phyloP scores from a whole-genome alignment of 2,329 filamentous ascomycete genomes.

The Botrytis byssoidea region DNA sequence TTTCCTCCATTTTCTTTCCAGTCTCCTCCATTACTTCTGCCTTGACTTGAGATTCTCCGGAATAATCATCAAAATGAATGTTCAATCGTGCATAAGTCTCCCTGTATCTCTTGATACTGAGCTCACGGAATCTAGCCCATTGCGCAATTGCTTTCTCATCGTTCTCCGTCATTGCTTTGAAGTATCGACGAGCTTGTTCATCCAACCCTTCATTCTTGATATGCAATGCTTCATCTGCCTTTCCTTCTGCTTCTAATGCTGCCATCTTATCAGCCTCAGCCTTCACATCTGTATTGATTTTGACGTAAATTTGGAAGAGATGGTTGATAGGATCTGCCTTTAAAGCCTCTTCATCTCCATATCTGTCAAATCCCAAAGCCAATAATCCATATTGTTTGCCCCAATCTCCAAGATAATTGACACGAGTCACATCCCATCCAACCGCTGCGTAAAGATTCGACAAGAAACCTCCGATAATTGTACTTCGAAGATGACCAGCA shows the following conservation, averaged over 20 bases:
- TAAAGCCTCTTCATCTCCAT: constrained; percentile 71
- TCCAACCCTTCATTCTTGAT: constrained; percentile 60
- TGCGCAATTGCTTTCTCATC: constrained; percentile 58
- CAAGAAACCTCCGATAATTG: constrained; percentile 73
- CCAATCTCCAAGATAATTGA: constrained; percentile 81
- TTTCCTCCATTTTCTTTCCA: constrained; percentile 61
- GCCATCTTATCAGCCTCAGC: constrained; percentile 67
- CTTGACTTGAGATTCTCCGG: constrained; percentile 71
- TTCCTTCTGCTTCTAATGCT: constrained; percentile 39
- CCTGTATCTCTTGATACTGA: constrained; percentile 66
- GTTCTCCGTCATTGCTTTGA: constrained; percentile 69
- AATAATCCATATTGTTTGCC: constrained; percentile 70
- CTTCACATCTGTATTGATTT: constrained; percentile 63
- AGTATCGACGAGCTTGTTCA: constrained; percentile 72
- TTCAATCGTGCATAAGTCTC: constrained; percentile 68
- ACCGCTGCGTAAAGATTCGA: constrained; percentile 65
- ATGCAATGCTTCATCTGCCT: constrained; percentile 48
- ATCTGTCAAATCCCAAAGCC: constrained; percentile 72
- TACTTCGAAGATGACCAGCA: constrained; percentile 71
- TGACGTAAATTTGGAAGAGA: constrained; percentile 77
- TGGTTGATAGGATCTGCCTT: constrained; percentile 75
- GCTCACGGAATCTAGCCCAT: constrained; percentile 65
- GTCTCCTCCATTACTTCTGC: constrained; percentile 65
- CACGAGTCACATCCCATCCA: constrained; percentile 67
- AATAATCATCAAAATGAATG: constrained; percentile 68